Percentiles rank a stretch among this genome's conserved stretches.
These are phyloP conservation scores for Quercus glauca DNA, from an alignment of 306 rosid genomes.

Conservation along the genomic window DNA sequence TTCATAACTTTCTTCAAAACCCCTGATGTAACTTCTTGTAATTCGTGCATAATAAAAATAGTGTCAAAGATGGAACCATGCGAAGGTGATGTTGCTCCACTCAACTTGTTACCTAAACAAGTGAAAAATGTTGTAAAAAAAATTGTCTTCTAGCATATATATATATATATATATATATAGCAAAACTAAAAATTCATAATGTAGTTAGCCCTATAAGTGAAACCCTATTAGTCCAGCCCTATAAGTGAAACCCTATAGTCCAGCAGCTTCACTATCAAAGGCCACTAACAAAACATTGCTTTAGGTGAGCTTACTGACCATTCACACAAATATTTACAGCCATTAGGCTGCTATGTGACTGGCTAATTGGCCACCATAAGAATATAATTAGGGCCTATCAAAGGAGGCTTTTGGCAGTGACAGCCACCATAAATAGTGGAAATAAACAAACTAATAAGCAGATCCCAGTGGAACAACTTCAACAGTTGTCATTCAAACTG, in stretches of 20 bases:
- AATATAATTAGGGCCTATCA: neutral
- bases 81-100: too few species aligned
- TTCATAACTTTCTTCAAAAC: too few species aligned
- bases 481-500: too few species aligned
- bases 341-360: slow-evolving; percentile 40
- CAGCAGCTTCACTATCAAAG: slow-evolving; percentile 34
- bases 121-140: too few species aligned
- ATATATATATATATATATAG: neutral
- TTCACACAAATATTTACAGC: slow-evolving; percentile 42
- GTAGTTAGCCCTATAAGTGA: slow-evolving; percentile 28
- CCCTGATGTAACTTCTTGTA: too few species aligned
- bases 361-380: slow-evolving; percentile 62
- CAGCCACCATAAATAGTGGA: neutral
- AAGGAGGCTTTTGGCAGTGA: neutral
- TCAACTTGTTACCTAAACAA: too few species aligned
- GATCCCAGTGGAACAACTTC: too few species aligned
- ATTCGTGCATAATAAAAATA: too few species aligned
- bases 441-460: neutral
- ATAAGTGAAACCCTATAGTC: slow-evolving; percentile 22
- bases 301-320: slow-evolving; percentile 70
- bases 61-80: too few species aligned
- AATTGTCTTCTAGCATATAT: too few species aligned
- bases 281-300: slow-evolving; percentile 36
- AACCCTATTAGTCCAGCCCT: slow-evolving; percentile 20
- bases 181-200: neutral